Evolutionary conservation across 306 rosid species (phyloP).

Genomic region (Luffa acutangula): DNA sequence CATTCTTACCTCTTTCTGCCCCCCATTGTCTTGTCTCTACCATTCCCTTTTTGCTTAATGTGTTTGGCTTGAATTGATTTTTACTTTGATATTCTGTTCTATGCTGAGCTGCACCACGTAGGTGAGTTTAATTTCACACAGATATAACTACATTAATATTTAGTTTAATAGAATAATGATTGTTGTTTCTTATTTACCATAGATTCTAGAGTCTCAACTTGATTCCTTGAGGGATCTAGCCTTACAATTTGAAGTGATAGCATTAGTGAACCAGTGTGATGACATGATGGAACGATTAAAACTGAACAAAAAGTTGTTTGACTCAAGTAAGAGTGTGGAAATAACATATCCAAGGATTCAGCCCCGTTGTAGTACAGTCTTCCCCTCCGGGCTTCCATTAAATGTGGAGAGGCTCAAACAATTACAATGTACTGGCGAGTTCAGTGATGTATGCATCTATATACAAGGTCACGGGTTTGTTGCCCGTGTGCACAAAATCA

Average conservation of each 20-base stretch:
- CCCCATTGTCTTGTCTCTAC: not conserved
- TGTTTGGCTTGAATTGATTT: not conserved
- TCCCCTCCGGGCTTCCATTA: constrained; percentile 58
- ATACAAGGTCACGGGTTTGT: constrained; percentile 57
- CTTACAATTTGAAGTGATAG: constrained; percentile 55
- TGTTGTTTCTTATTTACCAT: constrained; percentile 19
- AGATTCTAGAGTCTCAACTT: constrained; percentile 63
- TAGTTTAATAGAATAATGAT: constrained; percentile 8
- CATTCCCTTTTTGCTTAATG: not conserved
- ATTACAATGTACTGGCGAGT: constrained; percentile 48
- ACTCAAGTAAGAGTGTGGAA: constrained; percentile 42
- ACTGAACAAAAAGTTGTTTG: constrained; percentile 41
- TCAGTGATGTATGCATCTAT: constrained; percentile 54
- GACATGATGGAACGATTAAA: constrained; percentile 48
- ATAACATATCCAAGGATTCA: constrained; percentile 45
- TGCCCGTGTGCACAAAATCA: constrained; percentile 55
- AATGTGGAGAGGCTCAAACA: constrained; percentile 40
- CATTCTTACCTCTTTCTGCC: not conserved
- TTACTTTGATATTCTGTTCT: not conserved
- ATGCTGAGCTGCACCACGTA: not conserved
- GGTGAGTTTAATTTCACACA: not conserved
- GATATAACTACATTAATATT: not conserved
- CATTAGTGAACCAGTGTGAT: constrained; percentile 77
- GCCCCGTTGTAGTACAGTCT: constrained; percentile 43
- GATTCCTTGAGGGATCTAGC: constrained; percentile 59